Base-by-base conservation (phyloP, 108 stramenopile genomes). In the Cyclotella atomus region DNA sequence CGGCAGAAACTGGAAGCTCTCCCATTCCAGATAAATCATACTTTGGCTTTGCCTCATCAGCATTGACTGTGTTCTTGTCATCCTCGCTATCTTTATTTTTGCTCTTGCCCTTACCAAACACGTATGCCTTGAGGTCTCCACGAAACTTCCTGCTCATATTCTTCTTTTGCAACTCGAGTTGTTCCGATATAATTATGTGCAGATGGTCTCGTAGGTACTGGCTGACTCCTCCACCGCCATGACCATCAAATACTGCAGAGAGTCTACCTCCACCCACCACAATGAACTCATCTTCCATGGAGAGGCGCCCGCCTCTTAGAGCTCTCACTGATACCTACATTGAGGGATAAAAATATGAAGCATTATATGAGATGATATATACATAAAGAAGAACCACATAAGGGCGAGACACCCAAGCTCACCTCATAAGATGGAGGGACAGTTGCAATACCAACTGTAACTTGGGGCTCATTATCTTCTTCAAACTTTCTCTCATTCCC, bases 181-280 rank as follows among this genome's bases (percentile, higher is more conserved):
- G 75, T 45, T 84, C 71, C 27, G 60, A 68, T 41, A 87, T 73
- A 30, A 85, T 68, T 9, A 78, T 65, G 49, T 85, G 84, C 17
- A 98, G 56, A 56, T 87, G 83, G 59, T 94, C 84, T 25, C 86
- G 83, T 9, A 92, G 81, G 68, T 88, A 91, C 30, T 67, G 81
- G 43, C 91, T 88, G 9, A 98, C 96, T 46, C 83, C 89, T 57
- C 78, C 83, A 21, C 96, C 95, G 9, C 98, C 98, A 79, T 99
- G 98, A 2, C 98, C 98, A 74, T 99, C 98, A 75, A 97, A 99
- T 21, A 97, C 97, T 56, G 91, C 98, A 15, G 77, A 83, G 59
- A 95, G 87, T 38, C 85, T 76, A 0, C 89, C 90, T 24, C 91
- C 90, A 32, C 78, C 73, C 27, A 60, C 86, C 24, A 95, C 72